phyloP scores from a whole-genome alignment of 2,329 filamentous ascomycete genomes.

The Trichothecium sympodiale region DNA sequence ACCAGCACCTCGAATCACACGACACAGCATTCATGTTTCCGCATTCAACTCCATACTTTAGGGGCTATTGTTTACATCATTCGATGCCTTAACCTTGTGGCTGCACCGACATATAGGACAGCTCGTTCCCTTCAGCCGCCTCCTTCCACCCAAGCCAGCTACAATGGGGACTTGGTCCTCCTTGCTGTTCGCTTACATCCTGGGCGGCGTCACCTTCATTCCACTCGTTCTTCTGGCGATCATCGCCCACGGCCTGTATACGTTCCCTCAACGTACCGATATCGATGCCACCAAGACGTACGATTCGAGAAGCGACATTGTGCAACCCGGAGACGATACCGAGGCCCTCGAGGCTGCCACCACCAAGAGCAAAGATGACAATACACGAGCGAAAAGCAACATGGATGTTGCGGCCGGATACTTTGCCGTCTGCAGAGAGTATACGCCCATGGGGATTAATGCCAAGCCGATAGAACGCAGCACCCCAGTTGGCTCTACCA shows the following conservation, averaged over 20 bases:
- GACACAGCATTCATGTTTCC: too few relatives aligned
- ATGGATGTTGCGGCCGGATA: conserved; percentile 79
- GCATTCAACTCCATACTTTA: too few relatives aligned
- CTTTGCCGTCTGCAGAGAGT: conserved; percentile 91
- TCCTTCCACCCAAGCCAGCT: background rate
- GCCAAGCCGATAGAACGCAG: conserved; percentile 82
- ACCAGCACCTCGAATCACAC: too few relatives aligned
- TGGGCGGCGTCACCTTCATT: conserved; percentile 81
- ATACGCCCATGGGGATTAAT: conserved; percentile 82
- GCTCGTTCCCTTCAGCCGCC: too few relatives aligned
- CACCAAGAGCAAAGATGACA: conserved; percentile 43
- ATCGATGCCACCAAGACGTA: conserved; percentile 10
- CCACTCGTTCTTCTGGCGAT: conserved; percentile 55
- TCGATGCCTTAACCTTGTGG: too few relatives aligned
- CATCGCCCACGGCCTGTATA: conserved; percentile 57
- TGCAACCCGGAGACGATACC: conserved; percentile 53
- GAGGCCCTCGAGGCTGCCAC: conserved; percentile 50
- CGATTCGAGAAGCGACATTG: conserved; percentile 24
- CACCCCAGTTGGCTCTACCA: conserved; percentile 64
- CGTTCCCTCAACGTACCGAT: conserved; percentile 45
- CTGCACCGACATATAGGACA: too few relatives aligned
- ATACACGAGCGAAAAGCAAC: conserved; percentile 40
- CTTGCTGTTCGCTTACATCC: conserved; percentile 66
- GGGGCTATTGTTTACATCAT: too few relatives aligned
- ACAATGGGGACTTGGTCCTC: conserved; percentile 38